Base-by-base conservation (phyloP, 192 early-diverging fungal species). In the Entophlyctis helioformis region DNA sequence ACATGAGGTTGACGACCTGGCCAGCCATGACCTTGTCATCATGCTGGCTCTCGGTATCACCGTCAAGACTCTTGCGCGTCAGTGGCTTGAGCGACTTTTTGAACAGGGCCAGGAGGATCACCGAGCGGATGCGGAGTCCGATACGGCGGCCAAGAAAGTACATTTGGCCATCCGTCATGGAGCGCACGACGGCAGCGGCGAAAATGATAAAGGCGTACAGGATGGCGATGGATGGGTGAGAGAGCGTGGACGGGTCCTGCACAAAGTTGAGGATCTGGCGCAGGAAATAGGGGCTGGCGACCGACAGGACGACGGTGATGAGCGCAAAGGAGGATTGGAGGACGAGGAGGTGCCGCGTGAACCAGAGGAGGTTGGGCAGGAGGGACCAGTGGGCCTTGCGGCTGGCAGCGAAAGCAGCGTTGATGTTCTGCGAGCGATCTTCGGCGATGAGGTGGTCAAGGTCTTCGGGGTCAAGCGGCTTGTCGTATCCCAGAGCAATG, bases 401-500 rank as follows among this genome's bases (percentile, higher is more conserved):
- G n/a, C n/a, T n/a, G n/a, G n/a, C n/a, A n/a, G n/a, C n/a, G n/a
- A n/a, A n/a, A n/a, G n/a, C n/a, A n/a, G n/a, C n/a, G n/a, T n/a
- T n/a, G n/a, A n/a, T n/a, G n/a, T n/a, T n/a, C n/a, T n/a, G n/a
- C n/a, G n/a, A n/a, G n/a, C n/a, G n/a, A 29, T 85, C 76, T 2
- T 46, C 26, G 13, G 53, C 32, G 31, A 64, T 54, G 22, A 89
- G 60, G 2, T 65, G 53, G 38, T 70, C 69, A 25, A 89, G 44
- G 31, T 89, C 80, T 25, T 60, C 46, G 13, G 64, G 56, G n/a
- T 69, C 64, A 8, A 89, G 65, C n/a, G 65, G 64, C 26, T 69
- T 52, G 37, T 39, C 50, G 24, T 60, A 61, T 27, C 70, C 82
- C 7, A 64, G 56, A 7, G 59, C 50, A 39, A 90, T 59, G 16